Evolutionary conservation across 148 eudicot species (phyloP), one percentile per base, ranked within the genome.

Genomic region (Diospyros kaki): DNA sequence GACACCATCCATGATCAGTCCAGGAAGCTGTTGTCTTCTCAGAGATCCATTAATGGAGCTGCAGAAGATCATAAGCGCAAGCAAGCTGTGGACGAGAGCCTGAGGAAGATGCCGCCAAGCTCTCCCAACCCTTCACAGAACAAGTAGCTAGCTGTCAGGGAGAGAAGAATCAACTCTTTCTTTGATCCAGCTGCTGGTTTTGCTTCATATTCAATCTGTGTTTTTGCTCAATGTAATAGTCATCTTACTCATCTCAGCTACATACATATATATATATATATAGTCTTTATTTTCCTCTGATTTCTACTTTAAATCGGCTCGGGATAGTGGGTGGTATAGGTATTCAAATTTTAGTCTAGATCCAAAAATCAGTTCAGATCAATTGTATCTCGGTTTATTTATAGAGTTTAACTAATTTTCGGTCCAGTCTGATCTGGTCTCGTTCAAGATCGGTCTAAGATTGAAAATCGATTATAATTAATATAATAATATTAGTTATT

Each of bases 71-170:
- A 28, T 28, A 28, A 28, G 76, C 69, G 87, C 83, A 78, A 82
- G 86, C 77, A 84, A 82, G 86, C 83, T 84, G 76, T 86, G 89
- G 86, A 82, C 68, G 76, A 81, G 43, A 84, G 82, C 71, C 61
- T 84, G 77, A 78, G 80, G 75, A 62, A 9, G 18, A 76, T 68
- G 12, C 91, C 91, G 0, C 75, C 67, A 2, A 80, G 75, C 52
- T 64, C 46, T 13, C 28, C 77, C 1, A 88, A 88, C 73, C 91
- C 91, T 42, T 75, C 48, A 7, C 87, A 86, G 44, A 88, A 88
- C 77, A 66, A 84, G 83, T 71, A 40, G 28, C 51, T 60, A 18
- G 18, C 11, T 6, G 15, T 9, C 64, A 8, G 1, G 60, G 75
- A 58, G 18, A 58, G 51, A 45, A 44, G 39, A 17, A 42, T 5